Base-by-base conservation (phyloP, 306 rosid genomes). In the Glycyrrhiza uralensis region DNA sequence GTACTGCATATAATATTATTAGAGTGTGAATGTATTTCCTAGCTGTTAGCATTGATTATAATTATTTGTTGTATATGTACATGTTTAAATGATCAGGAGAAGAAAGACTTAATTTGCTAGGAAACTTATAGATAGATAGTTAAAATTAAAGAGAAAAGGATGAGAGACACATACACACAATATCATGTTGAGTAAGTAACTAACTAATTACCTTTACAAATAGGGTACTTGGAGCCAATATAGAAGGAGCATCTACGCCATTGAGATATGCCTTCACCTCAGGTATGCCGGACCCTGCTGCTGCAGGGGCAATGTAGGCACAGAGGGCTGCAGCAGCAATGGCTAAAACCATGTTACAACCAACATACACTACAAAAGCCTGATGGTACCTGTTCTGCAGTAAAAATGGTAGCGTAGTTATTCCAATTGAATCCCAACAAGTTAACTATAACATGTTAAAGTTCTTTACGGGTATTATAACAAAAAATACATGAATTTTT, bases 181-280 rank as follows among this genome's bases (percentile, higher is more conserved):
- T 20, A 10, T n/a, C 41, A 19, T 4, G 29, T 59, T 22, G 15
- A 54, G 64, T 50, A 2, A 49, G 3, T 22, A 20, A 36, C 45
- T 4, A 1, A 49, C 72, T 28, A 42, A 87, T n/a, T n/a, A n/a
- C 97, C 94, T 91, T 91, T 15, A 91, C 95, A 81, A 91, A 85
- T 35, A 91, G 88, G 62, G 95, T 91, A 11, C 77, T 81, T 23
- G 95, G 94, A 66, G 97, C 95, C 84, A 91, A 68, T 78, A 88
- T 88, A 36, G 92, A 83, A 69, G 83, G 82, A 47, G 92, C 81
- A 74, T 91, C 97, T 44, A 91, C 50, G 17, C 97, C 97, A 41
- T 91, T 91, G 76, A 91, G 97, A 75, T 90, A 90, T 44, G 97
- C 94, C 86, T 90, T 90, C 69, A 90, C 97, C 84, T 90, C 97